phyloP scores from a whole-genome alignment of 2,329 filamentous ascomycete species.

The Immersiporthe knoxdaviesiana region DNA sequence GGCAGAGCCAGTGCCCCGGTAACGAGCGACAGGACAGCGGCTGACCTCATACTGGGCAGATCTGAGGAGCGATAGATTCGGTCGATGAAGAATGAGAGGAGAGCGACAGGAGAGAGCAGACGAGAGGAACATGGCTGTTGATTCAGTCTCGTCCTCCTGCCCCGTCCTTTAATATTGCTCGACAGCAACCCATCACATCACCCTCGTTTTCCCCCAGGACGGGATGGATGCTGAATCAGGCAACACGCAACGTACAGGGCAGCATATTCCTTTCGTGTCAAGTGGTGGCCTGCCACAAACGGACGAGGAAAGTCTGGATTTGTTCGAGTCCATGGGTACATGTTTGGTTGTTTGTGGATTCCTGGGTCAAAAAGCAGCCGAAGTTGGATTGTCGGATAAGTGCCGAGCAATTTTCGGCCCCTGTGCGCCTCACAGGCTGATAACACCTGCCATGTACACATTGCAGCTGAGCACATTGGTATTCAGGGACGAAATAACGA shows the following conservation, averaged over 20 bases:
- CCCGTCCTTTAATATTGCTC: neutral
- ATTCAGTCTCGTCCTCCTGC: too few species aligned
- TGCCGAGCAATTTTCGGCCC: neutral
- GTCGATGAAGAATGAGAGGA: neutral
- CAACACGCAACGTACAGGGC: neutral
- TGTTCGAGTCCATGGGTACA: neutral
- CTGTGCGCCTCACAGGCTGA: neutral
- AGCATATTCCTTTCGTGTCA: neutral
- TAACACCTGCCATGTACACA: conserved; percentile 18
- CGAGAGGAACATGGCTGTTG: neutral
- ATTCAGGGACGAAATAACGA: conserved; percentile 1
- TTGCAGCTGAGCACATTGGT: neutral
- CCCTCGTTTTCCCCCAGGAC: neutral
- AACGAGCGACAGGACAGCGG: conserved; percentile 15
- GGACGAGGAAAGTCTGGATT: neutral
- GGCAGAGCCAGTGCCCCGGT: conserved; percentile 20
- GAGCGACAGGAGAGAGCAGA: too few species aligned
- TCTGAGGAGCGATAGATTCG: too few species aligned
- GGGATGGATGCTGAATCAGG: neutral
- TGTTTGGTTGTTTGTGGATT: neutral
- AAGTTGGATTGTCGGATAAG: neutral
- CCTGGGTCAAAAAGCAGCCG: too few species aligned
- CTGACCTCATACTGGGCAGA: conserved; percentile 12
- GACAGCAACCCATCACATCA: neutral
- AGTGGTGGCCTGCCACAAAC: conserved; percentile 9